These are phyloP conservation scores for Pontederia crassipes DNA, from an alignment of 176 grass and related monocot species.

Conservation along the genomic window DNA sequence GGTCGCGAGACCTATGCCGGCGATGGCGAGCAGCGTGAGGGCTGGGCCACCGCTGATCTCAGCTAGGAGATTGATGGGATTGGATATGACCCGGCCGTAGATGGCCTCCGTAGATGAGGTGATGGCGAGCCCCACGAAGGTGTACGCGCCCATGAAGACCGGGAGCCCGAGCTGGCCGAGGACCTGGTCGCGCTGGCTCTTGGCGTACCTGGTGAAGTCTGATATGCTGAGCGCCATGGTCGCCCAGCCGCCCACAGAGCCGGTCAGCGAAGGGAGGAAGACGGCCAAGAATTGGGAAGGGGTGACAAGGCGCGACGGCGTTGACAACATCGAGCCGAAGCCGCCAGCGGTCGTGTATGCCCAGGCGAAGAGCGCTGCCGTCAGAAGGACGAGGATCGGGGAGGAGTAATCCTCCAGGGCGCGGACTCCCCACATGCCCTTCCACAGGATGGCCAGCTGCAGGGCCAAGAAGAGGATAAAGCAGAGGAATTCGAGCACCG, in stretches of 20 bases:
- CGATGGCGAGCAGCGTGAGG: slow-evolving; percentile 8
- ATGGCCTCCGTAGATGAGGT: slow-evolving; percentile 33
- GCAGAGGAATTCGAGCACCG: slow-evolving; percentile 22
- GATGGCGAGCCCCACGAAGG: slow-evolving; percentile 31
- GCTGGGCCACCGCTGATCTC: slow-evolving; percentile 15
- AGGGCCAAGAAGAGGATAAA: slow-evolving; percentile 28
- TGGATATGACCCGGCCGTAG: slow-evolving; percentile 26
- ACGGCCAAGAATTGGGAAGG: slow-evolving; percentile 26
- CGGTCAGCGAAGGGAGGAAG: slow-evolving; percentile 42
- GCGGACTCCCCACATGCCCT: slow-evolving; percentile 22
- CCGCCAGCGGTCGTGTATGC: slow-evolving; percentile 31
- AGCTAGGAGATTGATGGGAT: slow-evolving; percentile 28
- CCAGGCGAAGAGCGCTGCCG: slow-evolving; percentile 21
- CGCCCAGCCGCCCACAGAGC: slow-evolving; percentile 21
- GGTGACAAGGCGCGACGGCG: slow-evolving; percentile 8
- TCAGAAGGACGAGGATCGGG: slow-evolving; percentile 19
- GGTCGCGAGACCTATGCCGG: slow-evolving; percentile 30
- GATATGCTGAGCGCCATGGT: slow-evolving; percentile 25
- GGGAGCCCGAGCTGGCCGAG: slow-evolving; percentile 32
- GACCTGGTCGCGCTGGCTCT: slow-evolving; percentile 21
- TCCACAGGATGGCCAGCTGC: slow-evolving; percentile 26
- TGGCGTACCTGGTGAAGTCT: slow-evolving; percentile 33
- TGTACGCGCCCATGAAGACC: slow-evolving; percentile 18
- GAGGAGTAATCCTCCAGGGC: slow-evolving; percentile 19
- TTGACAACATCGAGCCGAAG: slow-evolving; percentile 32